A percentile compares a stretch with the other conserved stretches of the same genome.
phyloP scores from a whole-genome alignment of 2,329 filamentous ascomycete genomes.

The Aspergillus sp. region DNA sequence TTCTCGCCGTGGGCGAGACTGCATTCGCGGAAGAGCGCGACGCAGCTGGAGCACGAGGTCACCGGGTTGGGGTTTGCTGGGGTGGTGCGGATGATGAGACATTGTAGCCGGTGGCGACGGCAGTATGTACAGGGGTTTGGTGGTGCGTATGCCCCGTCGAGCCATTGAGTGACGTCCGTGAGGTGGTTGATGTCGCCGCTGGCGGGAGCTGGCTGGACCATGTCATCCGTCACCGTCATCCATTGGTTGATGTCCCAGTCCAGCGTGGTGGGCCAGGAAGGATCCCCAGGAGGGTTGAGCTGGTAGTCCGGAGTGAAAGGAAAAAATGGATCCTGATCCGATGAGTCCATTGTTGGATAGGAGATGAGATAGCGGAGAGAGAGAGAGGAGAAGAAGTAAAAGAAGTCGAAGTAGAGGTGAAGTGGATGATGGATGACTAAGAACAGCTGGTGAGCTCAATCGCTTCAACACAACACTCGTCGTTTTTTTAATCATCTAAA shows the following conservation, averaged over 20 bases:
- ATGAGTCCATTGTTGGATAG: neutral
- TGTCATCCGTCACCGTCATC: neutral
- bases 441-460: too few relatives aligned
- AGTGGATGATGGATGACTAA: too few relatives aligned
- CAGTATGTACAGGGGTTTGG: conserved; percentile 46
- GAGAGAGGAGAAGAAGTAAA: neutral
- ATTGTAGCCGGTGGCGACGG: conserved; percentile 45
- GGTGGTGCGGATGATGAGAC: conserved; percentile 48
- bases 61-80: conserved; percentile 50
- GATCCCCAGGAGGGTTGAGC: too few relatives aligned
- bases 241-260: neutral
- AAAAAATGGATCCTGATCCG: too few relatives aligned
- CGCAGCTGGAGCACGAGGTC: conserved; percentile 50
- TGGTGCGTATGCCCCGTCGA: conserved; percentile 44
- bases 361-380: too few relatives aligned
- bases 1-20: conserved; percentile 48
- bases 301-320: too few relatives aligned
- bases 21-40: conserved; percentile 51
- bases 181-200: conserved; percentile 5
- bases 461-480: too few relatives aligned
- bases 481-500: too few relatives aligned
- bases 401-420: too few relatives aligned
- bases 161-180: conserved; percentile 29
- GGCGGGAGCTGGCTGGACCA: neutral
- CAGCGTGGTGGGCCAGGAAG: neutral